Percentiles rank a stretch among this genome's conserved stretches.
Evolutionary conservation across 441 rosid species (phyloP).

Genomic region (Syzygium syzygioides): DNA sequence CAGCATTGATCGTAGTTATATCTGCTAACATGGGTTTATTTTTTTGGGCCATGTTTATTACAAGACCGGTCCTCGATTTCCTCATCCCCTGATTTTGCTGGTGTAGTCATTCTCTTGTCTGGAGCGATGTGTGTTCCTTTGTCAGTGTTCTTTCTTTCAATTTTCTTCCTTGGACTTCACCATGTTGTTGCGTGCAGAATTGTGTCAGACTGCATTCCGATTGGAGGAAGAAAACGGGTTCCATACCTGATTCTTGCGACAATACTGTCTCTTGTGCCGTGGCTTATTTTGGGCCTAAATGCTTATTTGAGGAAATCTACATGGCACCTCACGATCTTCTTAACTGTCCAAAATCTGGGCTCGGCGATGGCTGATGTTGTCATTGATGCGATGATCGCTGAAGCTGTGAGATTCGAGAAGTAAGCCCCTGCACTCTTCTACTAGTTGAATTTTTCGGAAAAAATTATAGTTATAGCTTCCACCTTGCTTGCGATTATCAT

Average conservation of each 20-base stretch:
- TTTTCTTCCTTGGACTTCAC: conserved; percentile 1
- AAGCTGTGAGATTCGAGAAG: conserved; percentile 82
- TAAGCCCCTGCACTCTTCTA: conserved; percentile 14
- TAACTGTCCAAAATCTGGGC: conserved; percentile 87
- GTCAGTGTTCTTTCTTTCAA: not conserved
- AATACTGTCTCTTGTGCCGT: conserved; percentile 72
- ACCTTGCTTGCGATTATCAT: not conserved
- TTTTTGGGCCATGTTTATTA: not conserved
- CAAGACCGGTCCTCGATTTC: not conserved
- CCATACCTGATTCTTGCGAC: conserved; percentile 82
- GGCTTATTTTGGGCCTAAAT: conserved; percentile 71
- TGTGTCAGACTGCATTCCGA: conserved; percentile 86
- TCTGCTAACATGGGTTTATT: not conserved
- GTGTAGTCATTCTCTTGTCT: not conserved
- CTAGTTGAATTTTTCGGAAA: not conserved
- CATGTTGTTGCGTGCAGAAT: conserved; percentile 41
- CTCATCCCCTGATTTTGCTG: not conserved
- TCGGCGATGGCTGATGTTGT: conserved; percentile 98
- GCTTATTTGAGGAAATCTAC: conserved; percentile 48
- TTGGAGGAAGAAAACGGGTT: conserved; percentile 72
- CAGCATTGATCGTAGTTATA: not conserved
- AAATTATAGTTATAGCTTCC: not conserved
- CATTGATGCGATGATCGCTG: conserved; percentile 94
- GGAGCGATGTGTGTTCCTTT: not conserved
- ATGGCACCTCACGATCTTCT: conserved; percentile 47